Percentiles rank a stretch among this genome's conserved stretches.
These are phyloP conservation scores for Melanogaster broomeanus DNA, from an alignment of 768 basidiomycete species.

Conservation along the genomic window DNA sequence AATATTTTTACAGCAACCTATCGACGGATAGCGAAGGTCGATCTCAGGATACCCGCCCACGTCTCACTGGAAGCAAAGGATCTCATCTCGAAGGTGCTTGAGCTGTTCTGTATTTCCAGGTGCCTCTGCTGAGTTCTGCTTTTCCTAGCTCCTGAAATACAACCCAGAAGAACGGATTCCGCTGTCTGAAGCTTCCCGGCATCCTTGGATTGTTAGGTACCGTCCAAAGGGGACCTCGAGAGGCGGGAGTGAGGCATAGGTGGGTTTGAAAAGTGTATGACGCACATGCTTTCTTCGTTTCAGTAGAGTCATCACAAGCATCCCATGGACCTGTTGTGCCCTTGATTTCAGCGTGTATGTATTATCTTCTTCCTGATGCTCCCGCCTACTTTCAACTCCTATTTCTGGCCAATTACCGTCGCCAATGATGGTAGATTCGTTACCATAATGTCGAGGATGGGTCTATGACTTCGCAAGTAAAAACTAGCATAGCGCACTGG, in stretches of 20 bases:
- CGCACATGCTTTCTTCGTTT: neutral
- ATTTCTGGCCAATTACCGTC: too few species aligned
- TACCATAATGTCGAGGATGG: too few species aligned
- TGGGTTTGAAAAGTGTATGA: neutral
- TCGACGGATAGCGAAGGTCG: conserved; percentile 84
- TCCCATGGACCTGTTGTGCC: neutral
- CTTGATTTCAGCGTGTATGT: neutral
- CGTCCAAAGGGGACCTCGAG: conserved; percentile 48
- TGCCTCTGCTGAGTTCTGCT: conserved; percentile 7
- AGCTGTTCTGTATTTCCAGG: neutral
- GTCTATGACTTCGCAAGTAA: too few species aligned
- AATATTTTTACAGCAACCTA: conserved; percentile 68
- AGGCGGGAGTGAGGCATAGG: conserved; percentile 25
- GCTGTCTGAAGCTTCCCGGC: conserved; percentile 69
- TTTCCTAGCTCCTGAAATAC: conserved; percentile 76
- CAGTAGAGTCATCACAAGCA: neutral
- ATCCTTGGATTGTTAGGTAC: conserved; percentile 85
- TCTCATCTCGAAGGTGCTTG: conserved; percentile 43
- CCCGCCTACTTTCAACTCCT: too few species aligned
- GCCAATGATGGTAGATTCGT: too few species aligned
- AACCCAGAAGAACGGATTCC: conserved; percentile 78
- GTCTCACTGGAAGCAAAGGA: conserved; percentile 47
- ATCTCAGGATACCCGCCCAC: conserved; percentile 53
- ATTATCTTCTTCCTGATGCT: too few species aligned
- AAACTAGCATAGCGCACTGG: too few species aligned